Percentiles rank a stretch among this genome's conserved stretches.
Conservation (phyloP, 345 rosid genomes). For the Salix purpurea region DNA sequence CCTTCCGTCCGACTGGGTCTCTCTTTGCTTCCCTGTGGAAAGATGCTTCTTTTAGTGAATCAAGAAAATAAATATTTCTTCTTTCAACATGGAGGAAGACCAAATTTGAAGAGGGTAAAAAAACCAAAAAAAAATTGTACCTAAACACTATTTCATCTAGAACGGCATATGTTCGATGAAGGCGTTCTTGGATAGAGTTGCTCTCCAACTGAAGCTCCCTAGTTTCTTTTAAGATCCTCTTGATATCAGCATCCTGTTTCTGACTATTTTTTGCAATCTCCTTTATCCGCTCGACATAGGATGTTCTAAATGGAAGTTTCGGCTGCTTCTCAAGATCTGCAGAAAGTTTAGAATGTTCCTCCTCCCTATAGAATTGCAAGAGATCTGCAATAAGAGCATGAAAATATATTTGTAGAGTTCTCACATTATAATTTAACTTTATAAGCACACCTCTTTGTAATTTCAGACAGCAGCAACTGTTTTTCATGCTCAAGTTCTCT, state of each 20-base stretch:
- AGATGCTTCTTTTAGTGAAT: conserved; percentile 13
- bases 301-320: conserved; percentile 47
- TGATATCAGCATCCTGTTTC: conserved; percentile 74
- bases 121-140: conserved; percentile 22
- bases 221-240: conserved; percentile 64
- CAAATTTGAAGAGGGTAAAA: background rate
- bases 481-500: conserved; percentile 50
- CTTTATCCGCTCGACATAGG: conserved; percentile 58
- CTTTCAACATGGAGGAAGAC: background rate
- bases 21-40: conserved; percentile 70
- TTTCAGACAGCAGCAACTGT: conserved; percentile 50
- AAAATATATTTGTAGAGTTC: background rate
- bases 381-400: background rate
- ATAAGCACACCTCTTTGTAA: conserved; percentile 42
- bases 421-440: background rate
- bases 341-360: conserved; percentile 44
- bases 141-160: conserved; percentile 76
- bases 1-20: conserved; percentile 56
- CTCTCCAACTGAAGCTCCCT: conserved; percentile 83
- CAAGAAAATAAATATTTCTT: background rate
- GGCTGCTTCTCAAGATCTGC: conserved; percentile 47
- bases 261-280: conserved; percentile 82
- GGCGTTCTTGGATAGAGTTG: conserved; percentile 78
- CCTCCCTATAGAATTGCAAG: conserved; percentile 45
- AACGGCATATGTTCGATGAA: conserved; percentile 72